Base-by-base conservation (phyloP, 164 flowering plant species). In the Aristolochia californica region DNA sequence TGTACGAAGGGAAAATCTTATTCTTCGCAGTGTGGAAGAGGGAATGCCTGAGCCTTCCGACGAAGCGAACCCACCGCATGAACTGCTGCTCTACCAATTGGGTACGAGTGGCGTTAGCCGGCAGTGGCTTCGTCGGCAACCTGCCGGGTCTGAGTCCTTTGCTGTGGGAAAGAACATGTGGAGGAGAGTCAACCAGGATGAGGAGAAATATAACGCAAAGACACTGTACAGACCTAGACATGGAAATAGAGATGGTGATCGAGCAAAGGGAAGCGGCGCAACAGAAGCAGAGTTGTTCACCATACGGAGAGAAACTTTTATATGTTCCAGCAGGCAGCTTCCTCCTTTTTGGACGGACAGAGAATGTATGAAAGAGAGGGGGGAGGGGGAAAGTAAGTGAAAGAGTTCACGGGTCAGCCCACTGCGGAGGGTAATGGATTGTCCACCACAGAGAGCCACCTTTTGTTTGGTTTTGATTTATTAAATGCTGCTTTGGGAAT, bases 41-140 rank as follows among this genome's bases (percentile, higher is more conserved):
- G 0, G 97, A 75, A 64, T 94, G 99, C 38, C 75, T 84, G 9
- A 87, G 78, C 13, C 72, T 79, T 0, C 96, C 96, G 47, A 94
- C 95, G 66, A 81, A 87, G 20, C 66, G 70, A 45, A 94, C 96
- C 99, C 99, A 94, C 56, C 72, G 84, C 88, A 93, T 78, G 79
- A 85, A 93, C 55, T 89, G 95, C 66, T 77, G 72, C 58, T 89
- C 95, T 43, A 88, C 70, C 57, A 76, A 62, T 38, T 83, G 82
- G 60, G 75, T 69, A 27, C 69, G 68, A 0, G 87, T 84, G 66
- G 56, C 57, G 62, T 83, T 88, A 9, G 20, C 55, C 1, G 73
- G 16, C 17, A 67, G 59, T 1, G 52, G 64, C 63, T 64, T 73
- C 58, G 62, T 48, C 0, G 64, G 14, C 13, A 68, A 27, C 5